Base-by-base conservation (phyloP, 805 yeast genomes). In the Sugiyamaella americana region DNA sequence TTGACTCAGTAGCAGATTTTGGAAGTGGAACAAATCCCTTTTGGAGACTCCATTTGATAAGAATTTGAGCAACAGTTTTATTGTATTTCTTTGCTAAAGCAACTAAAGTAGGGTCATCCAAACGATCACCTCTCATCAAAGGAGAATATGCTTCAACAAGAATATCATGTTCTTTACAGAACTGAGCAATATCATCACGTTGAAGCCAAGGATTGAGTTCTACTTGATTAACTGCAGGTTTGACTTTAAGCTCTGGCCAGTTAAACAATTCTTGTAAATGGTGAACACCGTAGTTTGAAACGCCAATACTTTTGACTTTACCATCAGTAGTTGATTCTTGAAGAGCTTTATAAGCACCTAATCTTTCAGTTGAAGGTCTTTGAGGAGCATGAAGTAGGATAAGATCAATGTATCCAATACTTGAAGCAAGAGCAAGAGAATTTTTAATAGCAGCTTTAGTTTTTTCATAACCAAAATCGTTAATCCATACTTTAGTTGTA, bases 201-300 rank as follows among this genome's bases (percentile, higher is more conserved):
- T 82, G 85, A 57, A 82, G 70, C 89, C 93, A 85, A 18, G 93
- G 95, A 50, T 87, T 85, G 43, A 86, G 73, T 63, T 86, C 95
- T 58, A 87, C 76, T 62, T 87, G 95, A 62, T 87, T 82, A 37
- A 84, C 82, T 0, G 81, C 86, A 0, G 95, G 89, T 51, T 72
- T 71, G 51, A 75, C 60, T 47, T 62, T 72, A 51, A 77, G 63
- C 4, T 66, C 74, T 13, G 64, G 63, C 71, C 76, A 74, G 5
- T 58, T 58, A 22, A 74, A 57, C 13, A 82, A 63, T 59, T 80
- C 82, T 54, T 76, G 62, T 18, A 81, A 56, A 57, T 81, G 85
- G 39, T 70, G 68, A 19, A 66, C 60, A 17, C 84, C 83, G 57
- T 72, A 79, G 60, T 80, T 80, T 20, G 84, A 78, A 3, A 82